Evolutionary conservation across 78 protist genomes (phyloP), one percentile per base, ranked within the genome.

Genomic region (Bodo saltans): DNA sequence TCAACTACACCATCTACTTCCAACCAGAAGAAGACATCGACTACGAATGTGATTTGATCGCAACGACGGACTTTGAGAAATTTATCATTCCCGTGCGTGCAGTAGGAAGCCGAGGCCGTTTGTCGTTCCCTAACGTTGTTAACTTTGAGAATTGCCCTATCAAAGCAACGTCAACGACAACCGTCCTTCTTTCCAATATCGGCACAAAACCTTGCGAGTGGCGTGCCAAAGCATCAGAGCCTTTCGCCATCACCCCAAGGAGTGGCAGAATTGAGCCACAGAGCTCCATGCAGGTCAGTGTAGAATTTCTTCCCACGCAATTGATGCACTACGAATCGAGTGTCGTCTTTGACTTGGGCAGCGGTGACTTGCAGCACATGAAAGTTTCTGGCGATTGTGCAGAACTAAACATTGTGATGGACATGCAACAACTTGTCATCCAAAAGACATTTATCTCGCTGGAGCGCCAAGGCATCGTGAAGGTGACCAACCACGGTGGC

Each of bases 71-170:
- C 70, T 73, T 89, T 25, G 94, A 92, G 67, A 74, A 70, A 78
- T 92, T 92, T 73, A n/a, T 83, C 47, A 69, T 92, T 11, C 86
- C 90, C 0, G 60, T 92, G n/a, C 69, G 74, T 17, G 92, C 92
- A 2, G 0, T 74, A 27, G 94, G 90, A 34, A 68, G 83, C 25
- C 90, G 94, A 4, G 87, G 81, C 12, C n/a, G 30, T 25, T 81
- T 88, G 42, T 86, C 79, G 42, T 41, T 91, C 30, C 89, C 89
- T 30, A 82, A 83, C 68, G 68, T 0, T 25, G 12, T 85, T 28
- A 35, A 12, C 72, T 90, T 90, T 47, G 86, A 26, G 8, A 8
- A 2, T n/a, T 82, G 82, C 21, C 86, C 89, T 2, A 89, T 87
- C 34, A 47, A 68, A 52, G 8, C 42, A 1, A 12, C 32, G 8